A percentile compares a stretch with the other conserved stretches of the same genome.
These are phyloP conservation scores for Mikania micrantha DNA, from an alignment of 129 eudicot genomes.

Conservation along the genomic window DNA sequence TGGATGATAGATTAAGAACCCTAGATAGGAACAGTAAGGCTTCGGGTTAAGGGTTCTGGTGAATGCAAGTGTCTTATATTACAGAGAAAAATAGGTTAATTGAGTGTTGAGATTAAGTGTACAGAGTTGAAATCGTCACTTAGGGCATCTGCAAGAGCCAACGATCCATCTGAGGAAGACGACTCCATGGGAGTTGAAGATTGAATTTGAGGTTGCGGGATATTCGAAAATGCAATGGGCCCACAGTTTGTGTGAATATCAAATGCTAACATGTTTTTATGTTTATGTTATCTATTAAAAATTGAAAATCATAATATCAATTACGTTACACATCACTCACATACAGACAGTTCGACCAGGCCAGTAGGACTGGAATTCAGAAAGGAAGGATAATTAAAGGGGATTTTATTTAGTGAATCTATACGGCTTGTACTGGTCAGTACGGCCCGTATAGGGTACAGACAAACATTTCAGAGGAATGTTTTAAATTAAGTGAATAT, in stretches of 20 bases:
- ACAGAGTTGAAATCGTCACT: neutral
- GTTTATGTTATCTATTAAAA: too few species aligned
- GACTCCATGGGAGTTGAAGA: slow-evolving; percentile 24
- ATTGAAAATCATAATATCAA: too few species aligned
- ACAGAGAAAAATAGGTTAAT: neutral
- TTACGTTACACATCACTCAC: too few species aligned
- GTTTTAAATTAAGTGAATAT: too few species aligned
- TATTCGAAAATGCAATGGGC: slow-evolving; percentile 24
- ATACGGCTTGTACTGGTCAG: too few species aligned
- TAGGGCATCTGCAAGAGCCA: slow-evolving; percentile 22
- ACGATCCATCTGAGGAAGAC: slow-evolving; percentile 23
- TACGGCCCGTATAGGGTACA: too few species aligned
- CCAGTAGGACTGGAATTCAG: too few species aligned
- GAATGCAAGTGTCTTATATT: neutral
- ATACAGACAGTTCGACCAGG: too few species aligned
- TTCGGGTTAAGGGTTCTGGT: slow-evolving; percentile 1
- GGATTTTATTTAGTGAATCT: too few species aligned
- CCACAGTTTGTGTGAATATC: slow-evolving; percentile 16
- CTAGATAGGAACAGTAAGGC: slow-evolving; percentile 8
- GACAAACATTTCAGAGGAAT: too few species aligned
- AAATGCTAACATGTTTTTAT: too few species aligned
- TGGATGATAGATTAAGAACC: slow-evolving; percentile 21
- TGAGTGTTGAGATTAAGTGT: neutral
- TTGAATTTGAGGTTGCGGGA: slow-evolving; percentile 7
- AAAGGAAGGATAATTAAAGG: too few species aligned